Base-by-base conservation (phyloP, 495 filamentous ascomycete species). In the Xylaria scruposa region DNA sequence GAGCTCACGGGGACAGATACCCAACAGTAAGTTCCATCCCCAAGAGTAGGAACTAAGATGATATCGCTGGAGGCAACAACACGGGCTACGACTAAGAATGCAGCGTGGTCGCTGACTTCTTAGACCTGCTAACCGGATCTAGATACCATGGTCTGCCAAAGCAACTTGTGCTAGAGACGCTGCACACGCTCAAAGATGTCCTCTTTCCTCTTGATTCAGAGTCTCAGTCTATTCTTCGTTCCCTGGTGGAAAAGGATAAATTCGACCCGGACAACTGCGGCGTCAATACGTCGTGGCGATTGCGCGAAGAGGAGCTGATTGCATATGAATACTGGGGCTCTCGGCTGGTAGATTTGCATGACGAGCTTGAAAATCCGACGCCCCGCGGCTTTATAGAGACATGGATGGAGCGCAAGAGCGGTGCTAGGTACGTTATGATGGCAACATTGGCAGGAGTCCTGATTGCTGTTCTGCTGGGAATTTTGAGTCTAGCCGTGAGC, bases 381-480 rank as follows among this genome's bases (percentile, higher is more conserved):
- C 80, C 82, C 17, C 74, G 82, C 17, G 75, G 81, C 3, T 10
- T n/a, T 21, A 15, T 83, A 9, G 75, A 80, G 56, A 77, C 73
- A 51, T 83, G 80, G 81, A 72, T 84, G 67, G 79, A 84, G 71
- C 68, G 81, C 26, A 76, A 74, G 69, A 83, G 79, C 65, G 78
- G 79, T 26, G 77, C 78, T 1, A 76, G 81, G 40, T 80, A 83
- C 68, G 72, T 83, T 4, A 84, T 84, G 81, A 74, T 82, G 73
- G 82, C 78, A 10, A 83, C 81, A 0, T 58, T 84, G 2, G 73
- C 72, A 46, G 82, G 82, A 3, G 79, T 84, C 0, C 42, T 77
- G n/a, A 64, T 80, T 58, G 79, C 79, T 3, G 70, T 81, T 10
- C 24, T 81, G 5, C 64, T 81, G 42, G 76, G 78, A 8, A 47